Base-by-base conservation (phyloP, 345 rosid species). In the Lepidium aucheri region DNA sequence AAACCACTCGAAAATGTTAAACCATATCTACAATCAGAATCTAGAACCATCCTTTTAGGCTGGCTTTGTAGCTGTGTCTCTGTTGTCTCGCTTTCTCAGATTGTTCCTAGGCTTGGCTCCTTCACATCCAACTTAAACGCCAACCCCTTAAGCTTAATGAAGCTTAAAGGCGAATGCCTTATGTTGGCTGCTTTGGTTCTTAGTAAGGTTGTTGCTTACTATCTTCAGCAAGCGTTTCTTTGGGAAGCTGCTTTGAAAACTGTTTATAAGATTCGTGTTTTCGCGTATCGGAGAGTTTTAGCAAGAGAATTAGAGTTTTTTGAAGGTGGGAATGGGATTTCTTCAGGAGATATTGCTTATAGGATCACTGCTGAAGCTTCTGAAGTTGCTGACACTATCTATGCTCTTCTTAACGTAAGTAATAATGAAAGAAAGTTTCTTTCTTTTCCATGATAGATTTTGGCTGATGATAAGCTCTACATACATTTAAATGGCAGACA, bases 11-110 rank as follows among this genome's bases (percentile, higher is more conserved):
- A 82, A 20, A 35, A 70, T 33, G 60, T 86, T 76, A 77, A 63
- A 59, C 92, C 97, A 18, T 86, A 74, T 60, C 60, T 93, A 32
- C 75, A 79, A 65, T 73, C 96, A 66, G 89, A 93, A 55, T 57
- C 63, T 60, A 76, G 20, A 39, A 73, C 80, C 72, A 73, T 93
- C 76, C 82, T 93, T 69, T 68, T 78, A 10, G 97, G 92, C 8
- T 93, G 97, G 96, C 76, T 93, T 60, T 93, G 85, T 74, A 85
- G 96, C 70, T 78, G 83, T 44, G 57, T 86, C 58, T 90, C 97
- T 6, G 95, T 77, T 45, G 69, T 79, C 46, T 88, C 95, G 14
- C 90, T 93, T 44, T 86, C 90, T 46, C 81, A 70, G 54, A 76
- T 86, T 59, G 82, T 90, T 69, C 91, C 99, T 11, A 77, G 79